These are phyloP conservation scores for Drechslera avenae DNA, from an alignment of 2,329 filamentous ascomycete genomes.

Conservation along the genomic window DNA sequence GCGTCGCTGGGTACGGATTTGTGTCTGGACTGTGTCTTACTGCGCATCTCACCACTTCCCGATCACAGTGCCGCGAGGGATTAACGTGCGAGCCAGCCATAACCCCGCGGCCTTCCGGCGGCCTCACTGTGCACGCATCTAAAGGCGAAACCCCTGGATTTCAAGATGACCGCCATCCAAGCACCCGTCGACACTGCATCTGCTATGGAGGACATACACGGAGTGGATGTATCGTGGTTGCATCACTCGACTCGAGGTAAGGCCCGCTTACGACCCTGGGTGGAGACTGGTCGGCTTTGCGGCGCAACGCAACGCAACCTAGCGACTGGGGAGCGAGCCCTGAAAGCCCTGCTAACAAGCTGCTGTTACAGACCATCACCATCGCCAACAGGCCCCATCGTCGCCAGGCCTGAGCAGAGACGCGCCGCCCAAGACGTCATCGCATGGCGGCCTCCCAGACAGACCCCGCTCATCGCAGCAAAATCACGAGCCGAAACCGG, in stretches of 20 bases:
- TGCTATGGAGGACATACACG: conserved; percentile 77
- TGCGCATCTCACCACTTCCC: conserved; percentile 17
- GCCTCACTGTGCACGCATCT: conserved; percentile 20
- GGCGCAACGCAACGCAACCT: conserved; percentile 11
- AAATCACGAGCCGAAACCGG: conserved; percentile 17
- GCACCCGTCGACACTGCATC: conserved; percentile 25
- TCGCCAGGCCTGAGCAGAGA: conserved; percentile 44
- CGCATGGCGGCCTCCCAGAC: conserved; percentile 37
- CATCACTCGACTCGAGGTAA: conserved; percentile 82
- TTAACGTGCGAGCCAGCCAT: conserved; percentile 7
- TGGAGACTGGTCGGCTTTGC: conserved; percentile 27
- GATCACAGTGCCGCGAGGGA: conserved; percentile 30
- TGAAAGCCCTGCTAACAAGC: conserved; percentile 27
- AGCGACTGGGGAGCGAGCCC: no score
- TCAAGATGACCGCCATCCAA: conserved; percentile 31
- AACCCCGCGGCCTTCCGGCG: conserved; percentile 38
- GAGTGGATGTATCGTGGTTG: conserved; percentile 90
- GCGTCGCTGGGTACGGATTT: conserved; percentile 6
- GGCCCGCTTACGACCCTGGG: conserved; percentile 41
- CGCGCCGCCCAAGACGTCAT: conserved; percentile 43
- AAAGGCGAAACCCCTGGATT: conserved; percentile 21
- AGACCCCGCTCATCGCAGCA: conserved; percentile 22
- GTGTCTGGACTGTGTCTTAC: conserved; percentile 11
- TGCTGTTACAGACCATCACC: conserved; percentile 39
- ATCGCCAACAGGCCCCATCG: conserved; percentile 45